Evolutionary conservation across 129 eudicot species (phyloP), one percentile per base, ranked within the genome.

Genomic region (Flaveria ramosissima): DNA sequence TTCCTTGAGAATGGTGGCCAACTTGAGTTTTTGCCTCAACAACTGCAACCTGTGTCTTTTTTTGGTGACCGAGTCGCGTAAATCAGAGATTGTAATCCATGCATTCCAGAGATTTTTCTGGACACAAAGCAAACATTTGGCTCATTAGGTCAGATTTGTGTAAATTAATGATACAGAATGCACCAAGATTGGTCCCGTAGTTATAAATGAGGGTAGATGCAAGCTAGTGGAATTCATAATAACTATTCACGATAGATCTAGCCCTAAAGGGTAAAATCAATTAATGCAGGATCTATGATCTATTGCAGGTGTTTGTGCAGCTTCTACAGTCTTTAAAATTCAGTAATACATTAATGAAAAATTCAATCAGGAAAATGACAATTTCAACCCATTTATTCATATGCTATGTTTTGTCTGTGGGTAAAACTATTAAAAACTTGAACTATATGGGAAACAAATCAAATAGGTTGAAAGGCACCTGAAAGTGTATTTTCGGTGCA

Each of bases 81-180:
- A 88, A 81, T 88, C 92, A 51, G 97, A 91, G 73, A 86, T 91
- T 73, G 96, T 84, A 81, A 94, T 91, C 98, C 97, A 94, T 43
- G 97, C 98, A 64, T 91, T 88, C 98, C 98, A 91, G 20, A 94
- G 86, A 82, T 83, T 83, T 80, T 87, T 89, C 98, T 94, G 94
- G 39, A 50, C 21, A 84, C 12, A 87, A 73, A 27, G 27, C 74
- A 76, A 32, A 42, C 15, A 68, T 68, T 73, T 68, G 76, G 73
- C 56, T 71, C 26, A 66, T 36, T 27, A 78, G 53, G 12, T 20
- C 36, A 55, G 15, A 48, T 5, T 10, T 61, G 27, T 59, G 71
- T 61, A 46, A 10, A 13, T 48, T 30, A 19, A 27, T 47, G 48
- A 36, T 17, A 13, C 39, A 32, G 19, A 61, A 26, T 46, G 67